Base-by-base conservation (phyloP, 768 basidiomycete genomes). In the Phanerodontia chrysosporium region DNA sequence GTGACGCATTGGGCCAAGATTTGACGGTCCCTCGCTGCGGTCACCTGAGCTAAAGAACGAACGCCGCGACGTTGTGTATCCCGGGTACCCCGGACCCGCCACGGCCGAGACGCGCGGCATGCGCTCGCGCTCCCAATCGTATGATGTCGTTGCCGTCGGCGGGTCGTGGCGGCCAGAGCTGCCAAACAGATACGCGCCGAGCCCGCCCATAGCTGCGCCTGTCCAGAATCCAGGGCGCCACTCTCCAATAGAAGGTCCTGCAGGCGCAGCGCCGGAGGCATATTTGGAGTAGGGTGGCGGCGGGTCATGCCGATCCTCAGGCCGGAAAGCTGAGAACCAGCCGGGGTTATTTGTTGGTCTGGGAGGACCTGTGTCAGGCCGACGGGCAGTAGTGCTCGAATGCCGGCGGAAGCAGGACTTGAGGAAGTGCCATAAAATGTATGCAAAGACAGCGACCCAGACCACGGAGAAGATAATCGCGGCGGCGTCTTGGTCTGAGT, bases 171-270 rank as follows among this genome's bases (percentile, higher is more conserved):
- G 61, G 22, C 65, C 55, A 60, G 64, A 13, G 54, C 69, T 86
- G 72, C 21, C 22, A 14, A 78, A 75, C 2, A 85, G 65, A 61
- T 82, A 82, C 27, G 84, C 81, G 1, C 85, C 88, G 2, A 89
- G 69, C 25, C 86, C 87, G 7, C 92, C 95, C 1, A 89, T 66
- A 0, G 83, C 82, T 7, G 90, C 83, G 2, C 94, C 94, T 1
- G 89, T 87, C 89, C 87, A 95, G 69, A 96, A 95, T 2, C 92
- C 92, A 12, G 89, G 87, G 44, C 75, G 71, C 83, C 84, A 85
- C 62, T 57, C 72, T 9, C 6, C 39, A 7, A 18, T 18, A 10
- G 72, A 25, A 67, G 69, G 25, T 49, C 54, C 58, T 48, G 9
- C 57, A 16, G 71, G 70, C 30, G 32, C 62, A 64, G 82, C 12